These are phyloP conservation scores for Fusarium mundagurra DNA, from an alignment of 2,329 filamentous ascomycete genomes.

Conservation along the genomic window DNA sequence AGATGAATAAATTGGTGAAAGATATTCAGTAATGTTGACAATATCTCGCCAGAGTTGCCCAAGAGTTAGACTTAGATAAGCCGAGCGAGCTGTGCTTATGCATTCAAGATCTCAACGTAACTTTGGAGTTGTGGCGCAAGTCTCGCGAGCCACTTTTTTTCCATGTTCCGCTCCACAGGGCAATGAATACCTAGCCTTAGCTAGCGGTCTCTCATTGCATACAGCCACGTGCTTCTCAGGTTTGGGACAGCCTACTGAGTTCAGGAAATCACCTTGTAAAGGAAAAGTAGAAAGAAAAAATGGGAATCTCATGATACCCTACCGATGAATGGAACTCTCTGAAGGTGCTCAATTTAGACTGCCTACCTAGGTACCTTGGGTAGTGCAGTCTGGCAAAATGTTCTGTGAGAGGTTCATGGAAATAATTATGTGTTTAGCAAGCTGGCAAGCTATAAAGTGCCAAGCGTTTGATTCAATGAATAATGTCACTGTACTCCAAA, in stretches of 20 bases:
- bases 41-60: neutral
- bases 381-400: neutral
- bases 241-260: neutral
- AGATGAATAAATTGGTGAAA: neutral
- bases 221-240: constrained; percentile 19
- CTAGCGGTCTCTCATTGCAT: neutral
- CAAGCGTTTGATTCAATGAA: neutral
- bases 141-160: constrained; percentile 13
- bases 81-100: neutral
- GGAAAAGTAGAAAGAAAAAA: neutral
- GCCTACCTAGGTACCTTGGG: neutral
- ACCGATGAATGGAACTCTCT: neutral
- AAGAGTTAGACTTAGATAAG: neutral
- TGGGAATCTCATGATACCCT: neutral
- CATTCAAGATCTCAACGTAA: neutral
- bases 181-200: neutral
- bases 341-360: neutral
- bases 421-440: neutral
- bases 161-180: constrained; percentile 8
- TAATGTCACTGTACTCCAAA: neutral
- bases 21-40: neutral
- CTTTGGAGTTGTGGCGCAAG: constrained; percentile 4
- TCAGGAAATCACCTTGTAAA: neutral
- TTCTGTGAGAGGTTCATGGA: neutral
- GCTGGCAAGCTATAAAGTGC: neutral